These are phyloP conservation scores for Stereum hirsutum DNA, from an alignment of 1,284 basidiomycete species.

Conservation along the genomic window DNA sequence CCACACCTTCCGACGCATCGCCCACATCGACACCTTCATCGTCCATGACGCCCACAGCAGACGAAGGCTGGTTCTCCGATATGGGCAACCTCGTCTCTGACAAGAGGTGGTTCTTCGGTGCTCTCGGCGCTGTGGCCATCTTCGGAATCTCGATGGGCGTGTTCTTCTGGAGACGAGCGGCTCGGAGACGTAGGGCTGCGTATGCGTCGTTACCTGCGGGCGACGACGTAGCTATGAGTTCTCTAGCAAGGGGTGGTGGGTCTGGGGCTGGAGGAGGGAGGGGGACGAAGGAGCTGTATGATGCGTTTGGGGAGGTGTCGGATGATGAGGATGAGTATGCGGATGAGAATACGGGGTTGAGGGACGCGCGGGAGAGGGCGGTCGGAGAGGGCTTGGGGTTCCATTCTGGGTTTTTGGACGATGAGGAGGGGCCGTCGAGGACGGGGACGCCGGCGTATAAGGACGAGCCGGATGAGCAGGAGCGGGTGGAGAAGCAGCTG, in stretches of 20 bases:
- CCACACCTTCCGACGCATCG: slow-evolving; percentile 3
- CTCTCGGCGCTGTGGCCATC: slow-evolving; percentile 57
- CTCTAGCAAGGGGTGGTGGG: slow-evolving; percentile 33
- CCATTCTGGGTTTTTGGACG: slow-evolving; percentile 60
- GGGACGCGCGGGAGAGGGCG: slow-evolving; percentile 16
- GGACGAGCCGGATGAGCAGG: slow-evolving; percentile 52
- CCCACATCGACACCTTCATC: slow-evolving; percentile 23
- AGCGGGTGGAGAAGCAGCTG: too few species aligned
- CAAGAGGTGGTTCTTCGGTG: slow-evolving; percentile 82
- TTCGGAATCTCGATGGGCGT: slow-evolving; percentile 61
- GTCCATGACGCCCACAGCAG: slow-evolving; percentile 46
- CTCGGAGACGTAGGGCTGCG: slow-evolving; percentile 35
- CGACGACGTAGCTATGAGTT: slow-evolving; percentile 70
- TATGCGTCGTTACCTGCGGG: slow-evolving; percentile 62
- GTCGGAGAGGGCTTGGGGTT: slow-evolving; percentile 33
- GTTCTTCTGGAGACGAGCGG: slow-evolving; percentile 64
- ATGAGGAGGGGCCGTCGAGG: slow-evolving; percentile 37
- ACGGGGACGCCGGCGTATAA: slow-evolving; percentile 36
- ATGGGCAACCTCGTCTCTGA: slow-evolving; percentile 70
- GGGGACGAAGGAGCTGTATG: slow-evolving; percentile 79
- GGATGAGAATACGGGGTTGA: slow-evolving; percentile 56
- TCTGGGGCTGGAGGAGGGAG: slow-evolving; percentile 34
- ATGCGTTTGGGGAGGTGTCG: slow-evolving; percentile 83
- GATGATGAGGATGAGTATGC: slow-evolving; percentile 67
- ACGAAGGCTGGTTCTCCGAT: slow-evolving; percentile 83